These are phyloP conservation scores for Botryosphaeria agaves DNA, from an alignment of 2,329 filamentous ascomycete genomes.

Conservation along the genomic window DNA sequence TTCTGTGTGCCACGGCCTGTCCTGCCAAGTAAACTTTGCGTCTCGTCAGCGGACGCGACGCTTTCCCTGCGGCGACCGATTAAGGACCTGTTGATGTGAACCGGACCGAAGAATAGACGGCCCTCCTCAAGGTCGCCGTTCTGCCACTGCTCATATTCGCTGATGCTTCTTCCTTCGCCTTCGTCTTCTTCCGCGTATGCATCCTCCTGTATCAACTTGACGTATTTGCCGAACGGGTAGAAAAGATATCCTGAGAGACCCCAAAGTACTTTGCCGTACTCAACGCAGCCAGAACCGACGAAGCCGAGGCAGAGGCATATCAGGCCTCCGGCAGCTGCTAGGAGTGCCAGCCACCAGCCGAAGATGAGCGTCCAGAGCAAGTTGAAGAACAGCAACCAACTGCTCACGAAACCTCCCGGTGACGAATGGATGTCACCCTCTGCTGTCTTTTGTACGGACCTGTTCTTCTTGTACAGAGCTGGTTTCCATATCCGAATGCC, in stretches of 20 bases:
- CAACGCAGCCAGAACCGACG: slow-evolving; percentile 59
- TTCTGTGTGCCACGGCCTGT: slow-evolving; percentile 33
- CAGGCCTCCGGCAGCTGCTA: slow-evolving; percentile 56
- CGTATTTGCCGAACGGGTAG: slow-evolving; percentile 94
- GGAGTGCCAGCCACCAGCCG: slow-evolving; percentile 84
- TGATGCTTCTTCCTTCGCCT: slow-evolving; percentile 90
- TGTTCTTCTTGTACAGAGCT: slow-evolving; percentile 90
- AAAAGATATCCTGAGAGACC: slow-evolving; percentile 75
- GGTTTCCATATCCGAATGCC: slow-evolving; percentile 99
- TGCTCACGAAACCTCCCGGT: slow-evolving; percentile 72
- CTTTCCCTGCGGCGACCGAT: slow-evolving; percentile 76
- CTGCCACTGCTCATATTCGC: slow-evolving; percentile 98
- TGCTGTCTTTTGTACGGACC: slow-evolving; percentile 89
- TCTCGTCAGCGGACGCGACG: slow-evolving; percentile 77
- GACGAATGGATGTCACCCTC: slow-evolving; percentile 95
- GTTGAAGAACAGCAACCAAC: slow-evolving; percentile 77
- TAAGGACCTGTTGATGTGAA: slow-evolving; percentile 50
- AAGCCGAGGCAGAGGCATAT: slow-evolving; percentile 69
- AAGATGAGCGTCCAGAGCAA: slow-evolving; percentile 79
- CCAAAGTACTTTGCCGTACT: slow-evolving; percentile 74
- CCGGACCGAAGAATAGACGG: slow-evolving; percentile 85
- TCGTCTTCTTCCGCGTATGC: slow-evolving; percentile 88
- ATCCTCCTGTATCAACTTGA: slow-evolving; percentile 84
- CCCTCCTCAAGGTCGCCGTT: slow-evolving; percentile 93
- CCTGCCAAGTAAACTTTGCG: slow-evolving; percentile 69